These are phyloP conservation scores for Aureobasidium sp. DNA, from an alignment of 2,329 filamentous ascomycete species.

Conservation along the genomic window DNA sequence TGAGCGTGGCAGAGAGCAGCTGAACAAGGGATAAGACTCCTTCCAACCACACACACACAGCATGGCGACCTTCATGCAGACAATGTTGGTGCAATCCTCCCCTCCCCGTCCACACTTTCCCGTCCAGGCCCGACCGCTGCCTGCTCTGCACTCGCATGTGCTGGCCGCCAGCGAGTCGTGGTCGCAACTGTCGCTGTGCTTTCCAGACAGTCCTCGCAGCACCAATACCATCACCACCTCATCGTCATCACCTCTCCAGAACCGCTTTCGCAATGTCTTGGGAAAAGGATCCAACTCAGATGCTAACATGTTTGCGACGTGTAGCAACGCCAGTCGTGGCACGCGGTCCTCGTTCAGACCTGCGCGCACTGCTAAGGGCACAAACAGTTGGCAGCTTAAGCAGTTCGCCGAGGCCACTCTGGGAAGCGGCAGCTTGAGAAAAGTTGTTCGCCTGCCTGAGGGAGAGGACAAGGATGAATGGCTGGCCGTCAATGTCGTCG, in stretches of 20 bases:
- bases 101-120: constrained; percentile 29
- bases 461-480: constrained; percentile 97
- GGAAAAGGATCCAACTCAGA: constrained; percentile 17
- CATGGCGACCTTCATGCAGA: constrained; percentile 68
- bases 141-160: constrained; percentile 36
- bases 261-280: constrained; percentile 21
- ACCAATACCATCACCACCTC: constrained; percentile 8
- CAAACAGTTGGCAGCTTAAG: constrained; percentile 84
- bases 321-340: constrained; percentile 47
- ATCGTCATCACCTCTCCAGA: constrained; percentile 28
- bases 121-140: constrained; percentile 31
- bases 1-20: neutral
- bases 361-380: constrained; percentile 75
- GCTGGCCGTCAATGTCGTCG: constrained; percentile 97
- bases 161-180: constrained; percentile 38
- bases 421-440: constrained; percentile 86
- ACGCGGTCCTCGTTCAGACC: constrained; percentile 88
- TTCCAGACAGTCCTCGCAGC: constrained; percentile 24
- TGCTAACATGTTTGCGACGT: constrained; percentile 34
- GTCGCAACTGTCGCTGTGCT: constrained; percentile 22
- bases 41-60: constrained; percentile 35
- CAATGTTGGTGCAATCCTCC: constrained; percentile 58
- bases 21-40: constrained; percentile 2
- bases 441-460: constrained; percentile 93
- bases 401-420: constrained; percentile 98